Evolutionary conservation across 768 basidiomycete species (phyloP), one percentile per base, ranked within the genome.

Genomic region (Lyophyllum shimeji): DNA sequence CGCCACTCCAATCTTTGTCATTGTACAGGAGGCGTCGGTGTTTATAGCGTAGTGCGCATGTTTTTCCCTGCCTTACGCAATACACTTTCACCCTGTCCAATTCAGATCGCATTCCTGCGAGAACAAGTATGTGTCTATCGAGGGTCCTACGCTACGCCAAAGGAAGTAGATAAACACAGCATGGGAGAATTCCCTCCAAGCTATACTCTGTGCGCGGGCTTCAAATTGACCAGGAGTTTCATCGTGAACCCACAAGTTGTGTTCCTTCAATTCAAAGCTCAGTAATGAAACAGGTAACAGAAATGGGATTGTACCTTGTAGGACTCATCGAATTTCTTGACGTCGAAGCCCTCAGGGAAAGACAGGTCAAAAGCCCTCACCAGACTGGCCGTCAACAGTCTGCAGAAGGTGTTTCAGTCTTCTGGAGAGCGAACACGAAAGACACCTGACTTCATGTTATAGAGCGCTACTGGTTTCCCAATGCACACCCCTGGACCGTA

Each of bases 401-500:
- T 67, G 15, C 9, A 4, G 15, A 4, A 21, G 7, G 46, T 3
- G 51, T 37, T 15, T 23, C 7, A 49, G 17, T 21, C 20, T 21
- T 27, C 1, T 18, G 15, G 45, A 3, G 7, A 18, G 34, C 18
- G 12, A 7, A 37, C 55, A 13, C 23, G 20, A 7, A 18, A 13
- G 29, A 9, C 5, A 3, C 51, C 51, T 34, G 4, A 68, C 65
- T 68, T 68, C 62, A 66, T 66, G 33, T 68, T 65, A 49, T 65
- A 56, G n/a, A 68, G 54, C 3, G 63, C 63, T n/a, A 68, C 66
- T 2, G 63, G 60, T 34, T 66, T 68, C 12, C 65, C 67, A 25
- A 64, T 62, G 51, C 67, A 68, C 2, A 62, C 58, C 1, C 62
- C 63, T 2, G 52, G 55, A n/a, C 67, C 65, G 24, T 57, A 58